Evolutionary conservation across 2,329 filamentous ascomycete species (phyloP), one percentile per base, ranked within the genome.

Genomic region (Penicillium freii): DNA sequence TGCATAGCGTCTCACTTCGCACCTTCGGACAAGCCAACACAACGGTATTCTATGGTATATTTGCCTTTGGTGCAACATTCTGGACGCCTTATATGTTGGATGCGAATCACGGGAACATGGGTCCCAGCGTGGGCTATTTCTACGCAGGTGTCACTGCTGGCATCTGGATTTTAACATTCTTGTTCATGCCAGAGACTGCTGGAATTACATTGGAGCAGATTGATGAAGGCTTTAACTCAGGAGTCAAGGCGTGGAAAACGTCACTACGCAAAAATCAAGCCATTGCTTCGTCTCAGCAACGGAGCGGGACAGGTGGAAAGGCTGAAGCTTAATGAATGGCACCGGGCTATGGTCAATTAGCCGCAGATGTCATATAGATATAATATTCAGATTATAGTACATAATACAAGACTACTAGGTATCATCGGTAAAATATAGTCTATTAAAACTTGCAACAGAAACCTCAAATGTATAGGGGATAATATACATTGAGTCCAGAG

Each of bases 111-210:
- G 66, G 65, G 21, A 54, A 66, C 33, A 67, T 67, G 66, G 67
- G 68, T 1, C 34, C 66, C 3, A 67, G 61, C 47, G 69, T 71
- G n/a, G 68, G 69, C 2, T 71, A 71, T 38, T 71, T 70, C 40
- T 71, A 70, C 46, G 65, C 63, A 1, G 66, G 58, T 0, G 60
- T 68, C 2, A 65, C 66, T 2, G 54, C 62, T 4, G 51, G 62
- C 3, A 60, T 68, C 29, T 49, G 51, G 5, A 27, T 52, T 2
- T 54, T 68, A 25, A 57, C 58, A 1, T 68, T 60, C 29, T 39
- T 66, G 3, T 47, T 69, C 11, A 64, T 70, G 4, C 68, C 67
- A 1, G 68, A 70, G 51, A 70, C 65, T 36, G 65, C 66, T 10
- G 51, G 54, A 21, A 54, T 70, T 29, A 66, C 67, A 0, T 53